Conservation (phyloP, 352 stramenopile species). For the Aphanomyces cochlioides region DNA sequence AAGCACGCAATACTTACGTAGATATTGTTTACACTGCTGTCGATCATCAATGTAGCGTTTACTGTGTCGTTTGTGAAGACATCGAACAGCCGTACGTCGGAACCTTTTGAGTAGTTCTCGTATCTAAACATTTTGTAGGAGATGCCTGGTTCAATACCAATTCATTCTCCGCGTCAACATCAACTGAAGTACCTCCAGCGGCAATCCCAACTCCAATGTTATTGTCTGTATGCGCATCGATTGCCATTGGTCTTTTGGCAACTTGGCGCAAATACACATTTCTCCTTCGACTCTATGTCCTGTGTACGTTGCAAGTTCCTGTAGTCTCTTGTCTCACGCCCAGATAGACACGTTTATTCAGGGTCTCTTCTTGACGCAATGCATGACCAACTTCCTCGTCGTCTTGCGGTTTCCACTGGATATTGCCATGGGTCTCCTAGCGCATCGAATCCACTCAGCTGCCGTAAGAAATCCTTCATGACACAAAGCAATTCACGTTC, state of each 20-base stretch:
- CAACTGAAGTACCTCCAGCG: background rate
- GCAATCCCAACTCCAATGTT: background rate
- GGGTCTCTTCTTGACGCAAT: background rate
- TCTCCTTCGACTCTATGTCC: slow-evolving; percentile 14
- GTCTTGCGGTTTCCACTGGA: slow-evolving; percentile 5
- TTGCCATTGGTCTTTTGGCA: background rate
- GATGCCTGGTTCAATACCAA: slow-evolving; percentile 11
- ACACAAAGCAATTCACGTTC: background rate
- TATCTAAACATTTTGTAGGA: background rate
- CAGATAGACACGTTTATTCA: slow-evolving; percentile 13
- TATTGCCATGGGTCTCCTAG: background rate
- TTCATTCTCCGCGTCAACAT: background rate
- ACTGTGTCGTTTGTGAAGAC: slow-evolving; percentile 4
- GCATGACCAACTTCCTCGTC: background rate
- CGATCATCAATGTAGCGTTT: slow-evolving; percentile 13
- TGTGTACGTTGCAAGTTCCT: background rate
- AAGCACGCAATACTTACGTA: background rate
- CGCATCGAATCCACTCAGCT: background rate
- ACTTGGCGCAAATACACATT: background rate
- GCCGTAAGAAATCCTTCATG: background rate
- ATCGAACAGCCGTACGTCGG: background rate
- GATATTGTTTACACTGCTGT: slow-evolving; percentile 7
- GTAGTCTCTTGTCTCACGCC: background rate
- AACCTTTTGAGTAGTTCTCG: background rate
- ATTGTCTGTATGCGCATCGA: background rate